Percentiles rank a stretch among this genome's conserved stretches.
Conservation (phyloP, 163 green algal genomes). For the Prototheca wickerhamii region DNA sequence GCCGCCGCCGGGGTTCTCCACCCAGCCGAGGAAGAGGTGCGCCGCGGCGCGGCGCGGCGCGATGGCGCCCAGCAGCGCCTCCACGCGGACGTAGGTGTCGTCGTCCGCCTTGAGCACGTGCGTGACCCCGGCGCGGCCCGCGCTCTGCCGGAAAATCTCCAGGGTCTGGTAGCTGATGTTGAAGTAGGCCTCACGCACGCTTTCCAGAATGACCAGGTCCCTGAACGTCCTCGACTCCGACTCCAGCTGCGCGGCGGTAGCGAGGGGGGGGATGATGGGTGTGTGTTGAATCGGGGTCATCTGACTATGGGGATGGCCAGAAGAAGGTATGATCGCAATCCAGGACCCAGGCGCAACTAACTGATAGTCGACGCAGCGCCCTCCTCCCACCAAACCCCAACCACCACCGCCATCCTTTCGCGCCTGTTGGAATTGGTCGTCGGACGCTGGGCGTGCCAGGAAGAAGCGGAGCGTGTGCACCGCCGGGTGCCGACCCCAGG, state of each 20-base stretch:
- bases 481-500: conserved; percentile 23
- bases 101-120: conserved; percentile 43
- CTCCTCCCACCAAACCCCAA: too few relatives aligned
- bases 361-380: too few relatives aligned
- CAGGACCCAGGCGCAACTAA: too few relatives aligned
- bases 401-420: too few relatives aligned
- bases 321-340: too few relatives aligned
- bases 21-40: conserved; percentile 27
- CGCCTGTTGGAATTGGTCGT: conserved; percentile 18
- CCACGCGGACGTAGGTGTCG: conserved; percentile 35
- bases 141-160: conserved; percentile 25
- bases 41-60: neutral
- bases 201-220: conserved; percentile 32
- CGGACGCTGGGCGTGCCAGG: conserved; percentile 6
- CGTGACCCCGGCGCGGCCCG: conserved; percentile 16
- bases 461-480: conserved; percentile 17
- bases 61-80: conserved; percentile 19
- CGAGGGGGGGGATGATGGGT: neutral
- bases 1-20: conserved; percentile 24
- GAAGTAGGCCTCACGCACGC: conserved; percentile 26
- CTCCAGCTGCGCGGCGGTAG: conserved; percentile 6
- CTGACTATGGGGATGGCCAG: too few relatives aligned
- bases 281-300: too few relatives aligned
- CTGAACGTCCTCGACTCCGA: conserved; percentile 17
- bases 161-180: conserved; percentile 49